phyloP scores from a whole-genome alignment of 1,284 basidiomycete genomes.

The Ceratobasidium papillatum region DNA sequence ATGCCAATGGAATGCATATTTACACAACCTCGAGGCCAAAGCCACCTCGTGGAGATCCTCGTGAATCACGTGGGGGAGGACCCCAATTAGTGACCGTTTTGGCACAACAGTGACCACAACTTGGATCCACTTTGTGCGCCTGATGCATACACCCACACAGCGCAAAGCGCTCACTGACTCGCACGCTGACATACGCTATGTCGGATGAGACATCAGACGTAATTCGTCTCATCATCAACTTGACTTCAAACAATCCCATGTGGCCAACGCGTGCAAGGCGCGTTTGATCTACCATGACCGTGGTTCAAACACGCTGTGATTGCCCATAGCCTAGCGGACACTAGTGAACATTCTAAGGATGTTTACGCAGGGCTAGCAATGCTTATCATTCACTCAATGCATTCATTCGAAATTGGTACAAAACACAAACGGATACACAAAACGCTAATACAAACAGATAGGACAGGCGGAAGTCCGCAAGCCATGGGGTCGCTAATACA shows the following conservation, averaged over 20 bases:
- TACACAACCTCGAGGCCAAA: slow-evolving; percentile 9
- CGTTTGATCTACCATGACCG: slow-evolving; percentile 33
- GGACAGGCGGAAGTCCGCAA: background rate
- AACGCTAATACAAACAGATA: slow-evolving; percentile 9
- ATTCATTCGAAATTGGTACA: slow-evolving; percentile 1
- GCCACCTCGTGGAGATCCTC: slow-evolving; percentile 29
- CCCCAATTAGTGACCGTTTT: slow-evolving; percentile 36
- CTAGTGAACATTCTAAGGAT: background rate
- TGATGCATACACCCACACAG: slow-evolving; percentile 31
- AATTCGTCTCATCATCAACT: slow-evolving; percentile 23
- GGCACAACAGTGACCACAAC: slow-evolving; percentile 19
- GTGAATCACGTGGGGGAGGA: slow-evolving; percentile 34
- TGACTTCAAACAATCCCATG: slow-evolving; percentile 35
- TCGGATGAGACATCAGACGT: slow-evolving; percentile 13
- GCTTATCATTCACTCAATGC: background rate
- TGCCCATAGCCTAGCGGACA: slow-evolving; percentile 49
- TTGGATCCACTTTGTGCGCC: slow-evolving; percentile 34
- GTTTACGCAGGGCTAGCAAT: background rate
- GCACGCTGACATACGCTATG: background rate
- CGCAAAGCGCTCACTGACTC: background rate
- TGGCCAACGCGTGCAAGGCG: slow-evolving; percentile 37
- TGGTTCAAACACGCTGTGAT: slow-evolving; percentile 40
- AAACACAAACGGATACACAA: background rate
- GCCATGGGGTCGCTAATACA: background rate
- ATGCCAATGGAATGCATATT: slow-evolving; percentile 26